Base-by-base conservation (phyloP, 441 rosid genomes). In the Erodium moschatum region DNA sequence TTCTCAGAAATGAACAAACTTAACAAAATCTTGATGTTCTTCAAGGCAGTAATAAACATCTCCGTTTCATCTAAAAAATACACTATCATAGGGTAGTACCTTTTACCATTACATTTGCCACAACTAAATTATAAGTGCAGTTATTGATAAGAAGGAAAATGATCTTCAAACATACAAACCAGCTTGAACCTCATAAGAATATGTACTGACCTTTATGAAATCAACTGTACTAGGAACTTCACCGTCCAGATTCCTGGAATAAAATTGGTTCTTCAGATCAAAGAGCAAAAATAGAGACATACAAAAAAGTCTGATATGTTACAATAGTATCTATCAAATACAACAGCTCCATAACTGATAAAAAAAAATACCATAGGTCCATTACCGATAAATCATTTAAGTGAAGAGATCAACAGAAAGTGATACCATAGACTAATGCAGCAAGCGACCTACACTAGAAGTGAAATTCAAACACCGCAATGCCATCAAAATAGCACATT, bases 191-290 rank as follows among this genome's bases (percentile, higher is more conserved):
- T 16, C 31, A 21, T 8, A 58, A 58, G 16, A 61, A 24, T 2
- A 61, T 19, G 16, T 16, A 54, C 64, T 61, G n/a, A 61, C 64
- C 64, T 61, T 61, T 61, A 61, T 21, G 33, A 61, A 61, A 61
- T 61, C 64, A 21, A 12, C 64, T 11, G 15, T 61, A 24, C n/a
- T 61, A 24, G 64, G 64, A 61, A 24, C 64, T 61, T 61, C 64
- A 61, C 15, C 64, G 2, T 61, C 64, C 64, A 61, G 11, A 61
- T 61, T 61, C 64, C 64, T 61, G 33, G 21, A 61, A 21, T 12
- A 61, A 61, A 61, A 61, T 6, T 12, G 10, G 11, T 10, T 61
- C 64, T 21, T 24, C 13, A 11, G 24, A 20, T 4, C 10, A 61
- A 21, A 60, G 33, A 61, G 33, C 64, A 61, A 21, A 10, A 61